These are phyloP conservation scores for Xylaria nigripes DNA, from an alignment of 495 filamentous ascomycete genomes.

Conservation along the genomic window DNA sequence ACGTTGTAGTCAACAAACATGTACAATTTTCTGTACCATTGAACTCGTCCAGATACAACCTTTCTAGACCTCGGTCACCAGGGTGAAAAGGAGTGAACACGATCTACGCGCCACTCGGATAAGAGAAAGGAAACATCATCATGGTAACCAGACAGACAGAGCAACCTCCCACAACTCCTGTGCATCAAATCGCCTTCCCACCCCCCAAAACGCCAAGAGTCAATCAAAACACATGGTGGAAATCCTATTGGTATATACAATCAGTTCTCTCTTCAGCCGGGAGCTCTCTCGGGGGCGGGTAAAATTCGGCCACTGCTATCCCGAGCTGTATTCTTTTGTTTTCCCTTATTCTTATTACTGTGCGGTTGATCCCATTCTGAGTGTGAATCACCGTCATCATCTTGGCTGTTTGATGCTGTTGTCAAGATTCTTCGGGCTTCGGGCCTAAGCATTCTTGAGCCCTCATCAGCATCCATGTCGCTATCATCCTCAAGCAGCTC, in stretches of 20 bases:
- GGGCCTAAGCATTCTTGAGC: conserved; percentile 44
- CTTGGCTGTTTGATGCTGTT: conserved; percentile 6
- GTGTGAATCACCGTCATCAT: conserved; percentile 12
- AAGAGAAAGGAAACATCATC: not conserved
- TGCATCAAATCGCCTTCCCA: conserved; percentile 8
- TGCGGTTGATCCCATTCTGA: conserved; percentile 27
- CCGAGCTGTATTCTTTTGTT: conserved; percentile 25
- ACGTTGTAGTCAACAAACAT: conserved; percentile 12
- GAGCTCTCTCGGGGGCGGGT: conserved; percentile 37
- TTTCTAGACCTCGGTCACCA: not conserved
- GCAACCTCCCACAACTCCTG: conserved; percentile 12
- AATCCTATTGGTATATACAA: not conserved
- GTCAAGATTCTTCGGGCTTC: conserved; percentile 14
- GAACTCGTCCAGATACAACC: not conserved
- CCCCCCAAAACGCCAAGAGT: conserved; percentile 20
- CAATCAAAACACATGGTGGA: conserved; percentile 13
- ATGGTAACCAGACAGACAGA: not conserved
- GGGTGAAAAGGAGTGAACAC: not conserved
- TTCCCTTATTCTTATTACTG: conserved; percentile 20
- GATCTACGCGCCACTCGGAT: not conserved
- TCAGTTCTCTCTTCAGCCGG: conserved; percentile 19
- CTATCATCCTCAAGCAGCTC: conserved; percentile 53
- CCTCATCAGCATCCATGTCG: conserved; percentile 38
- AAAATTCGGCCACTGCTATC: conserved; percentile 34
- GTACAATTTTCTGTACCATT: conserved; percentile 12